Evolutionary conservation across 208 protist species (phyloP).

Genomic region (Porcisia hertigi): DNA sequence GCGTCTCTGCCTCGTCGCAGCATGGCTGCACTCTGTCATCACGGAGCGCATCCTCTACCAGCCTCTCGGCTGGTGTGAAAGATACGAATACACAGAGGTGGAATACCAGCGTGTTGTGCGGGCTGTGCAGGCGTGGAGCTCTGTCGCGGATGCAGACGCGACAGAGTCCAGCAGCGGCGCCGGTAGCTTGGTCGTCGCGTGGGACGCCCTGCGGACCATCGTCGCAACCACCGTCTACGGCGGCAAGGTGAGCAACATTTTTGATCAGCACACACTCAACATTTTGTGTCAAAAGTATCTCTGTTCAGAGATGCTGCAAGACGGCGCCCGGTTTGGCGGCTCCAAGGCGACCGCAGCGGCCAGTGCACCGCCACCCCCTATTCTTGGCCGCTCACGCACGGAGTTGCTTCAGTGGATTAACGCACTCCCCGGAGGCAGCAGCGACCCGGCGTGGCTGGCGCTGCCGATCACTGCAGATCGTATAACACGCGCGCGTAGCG

Average conservation of each 20-base stretch:
- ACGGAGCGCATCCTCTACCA: conserved; percentile 96
- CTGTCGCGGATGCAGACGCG: conserved; percentile 28
- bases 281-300: conserved; percentile 92
- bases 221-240: conserved; percentile 95
- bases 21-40: conserved; percentile 97
- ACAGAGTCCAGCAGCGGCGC: conserved; percentile 8
- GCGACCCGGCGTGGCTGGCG: conserved; percentile 92
- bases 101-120: conserved; percentile 95
- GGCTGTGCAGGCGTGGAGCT: conserved; percentile 91
- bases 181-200: conserved; percentile 78
- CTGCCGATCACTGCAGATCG: conserved; percentile 91
- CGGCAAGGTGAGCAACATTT: conserved; percentile 97
- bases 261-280: conserved; percentile 95
- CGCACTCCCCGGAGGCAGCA: conserved; percentile 69
- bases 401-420: conserved; percentile 92
- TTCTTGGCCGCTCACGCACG: conserved; percentile 29
- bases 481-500: conserved; percentile 66
- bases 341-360: conserved; percentile 8
- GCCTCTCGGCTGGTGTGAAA: conserved; percentile 98
- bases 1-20: conserved; percentile 96
- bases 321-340: conserved; percentile 34
- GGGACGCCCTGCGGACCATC: conserved; percentile 94
- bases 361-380: conserved; percentile 26
- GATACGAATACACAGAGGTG: conserved; percentile 98
- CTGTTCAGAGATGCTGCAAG: conserved; percentile 33